Conservation (phyloP, 2,329 filamentous ascomycete species). For the Cordyceps pruinosa region DNA sequence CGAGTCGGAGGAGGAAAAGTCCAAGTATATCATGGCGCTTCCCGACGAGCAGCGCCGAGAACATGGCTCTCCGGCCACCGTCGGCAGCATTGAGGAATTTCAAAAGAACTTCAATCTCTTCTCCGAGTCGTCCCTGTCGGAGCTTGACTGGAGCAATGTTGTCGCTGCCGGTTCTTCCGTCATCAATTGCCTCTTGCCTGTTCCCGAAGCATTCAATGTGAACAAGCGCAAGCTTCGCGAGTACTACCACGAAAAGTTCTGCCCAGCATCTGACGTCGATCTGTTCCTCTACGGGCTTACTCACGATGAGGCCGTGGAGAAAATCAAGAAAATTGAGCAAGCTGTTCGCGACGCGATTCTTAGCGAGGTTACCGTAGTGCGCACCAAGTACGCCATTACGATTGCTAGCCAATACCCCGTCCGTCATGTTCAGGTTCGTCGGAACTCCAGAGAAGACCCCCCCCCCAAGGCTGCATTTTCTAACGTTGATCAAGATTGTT, state of each 20-base stretch:
- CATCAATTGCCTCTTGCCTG: conserved; percentile 68
- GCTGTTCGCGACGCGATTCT: conserved; percentile 70
- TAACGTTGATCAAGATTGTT: conserved; percentile 53
- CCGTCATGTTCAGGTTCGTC: conserved; percentile 60
- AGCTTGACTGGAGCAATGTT: conserved; percentile 76
- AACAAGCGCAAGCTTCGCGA: conserved; percentile 58
- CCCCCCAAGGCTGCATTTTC: not conserved
- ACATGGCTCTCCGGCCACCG: conserved; percentile 60
- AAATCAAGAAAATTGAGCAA: conserved; percentile 75
- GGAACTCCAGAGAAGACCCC: not conserved
- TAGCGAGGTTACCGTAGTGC: conserved; percentile 74
- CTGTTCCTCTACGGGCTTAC: conserved; percentile 76
- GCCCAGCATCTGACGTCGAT: conserved; percentile 80
- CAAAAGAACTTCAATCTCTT: conserved; percentile 75
- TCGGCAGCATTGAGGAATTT: conserved; percentile 61
- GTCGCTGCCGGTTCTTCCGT: conserved; percentile 77
- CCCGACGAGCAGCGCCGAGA: conserved; percentile 53
- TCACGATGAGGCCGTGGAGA: conserved; percentile 70
- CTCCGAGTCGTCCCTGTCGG: conserved; percentile 67
- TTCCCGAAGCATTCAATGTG: conserved; percentile 52
- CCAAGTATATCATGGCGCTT: conserved; percentile 64
- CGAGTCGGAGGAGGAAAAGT: conserved; percentile 54
- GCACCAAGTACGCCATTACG: conserved; percentile 82
- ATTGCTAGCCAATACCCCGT: conserved; percentile 80
- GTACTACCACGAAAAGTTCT: conserved; percentile 77